A percentile compares a stretch with the other conserved stretches of the same genome.
phyloP scores from a whole-genome alignment of 1,284 basidiomycete genomes.

The Clitocybe nebularis region DNA sequence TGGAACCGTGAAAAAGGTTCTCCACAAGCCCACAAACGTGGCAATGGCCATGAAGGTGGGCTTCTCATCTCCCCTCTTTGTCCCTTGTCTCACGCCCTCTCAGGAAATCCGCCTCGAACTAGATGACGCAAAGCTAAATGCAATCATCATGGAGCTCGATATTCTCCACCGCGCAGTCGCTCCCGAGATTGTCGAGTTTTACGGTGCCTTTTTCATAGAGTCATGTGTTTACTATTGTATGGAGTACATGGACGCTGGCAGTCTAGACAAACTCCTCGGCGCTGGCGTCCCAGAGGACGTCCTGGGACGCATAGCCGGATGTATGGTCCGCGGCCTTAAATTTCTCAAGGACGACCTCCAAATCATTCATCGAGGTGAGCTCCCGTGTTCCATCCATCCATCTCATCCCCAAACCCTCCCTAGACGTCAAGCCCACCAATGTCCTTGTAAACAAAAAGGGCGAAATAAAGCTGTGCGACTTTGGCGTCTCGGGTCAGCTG shows the following conservation, averaged over 20 bases:
- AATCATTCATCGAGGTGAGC: constrained; percentile 90
- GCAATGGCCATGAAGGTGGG: constrained; percentile 97
- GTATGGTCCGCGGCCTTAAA: constrained; percentile 88
- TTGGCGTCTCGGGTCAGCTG: constrained; percentile 96
- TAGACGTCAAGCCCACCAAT: constrained; percentile 97
- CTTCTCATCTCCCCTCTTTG: constrained; percentile 6
- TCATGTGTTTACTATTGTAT: constrained; percentile 99
- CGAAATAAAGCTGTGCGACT: constrained; percentile 94
- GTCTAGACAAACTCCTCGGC: constrained; percentile 77
- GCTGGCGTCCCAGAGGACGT: constrained; percentile 81
- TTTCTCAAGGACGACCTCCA: constrained; percentile 96
- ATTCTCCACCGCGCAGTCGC: constrained; percentile 92
- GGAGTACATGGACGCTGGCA: constrained; percentile 99
- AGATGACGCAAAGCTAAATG: constrained; percentile 91
- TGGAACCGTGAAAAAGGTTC: constrained; percentile 93
- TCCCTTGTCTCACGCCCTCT: constrained; percentile 11
- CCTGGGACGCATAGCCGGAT: constrained; percentile 78
- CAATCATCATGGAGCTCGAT: constrained; percentile 98
- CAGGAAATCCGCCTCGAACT: constrained; percentile 98
- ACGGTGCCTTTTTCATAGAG: constrained; percentile 98
- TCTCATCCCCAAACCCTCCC: background rate
- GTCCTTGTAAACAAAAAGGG: constrained; percentile 89
- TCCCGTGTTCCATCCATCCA: background rate
- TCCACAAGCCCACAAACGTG: constrained; percentile 92
- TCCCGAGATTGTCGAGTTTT: constrained; percentile 95